These are phyloP conservation scores for Backusella parvicylindrica DNA, from an alignment of 192 early-diverging fungal species.

Conservation along the genomic window DNA sequence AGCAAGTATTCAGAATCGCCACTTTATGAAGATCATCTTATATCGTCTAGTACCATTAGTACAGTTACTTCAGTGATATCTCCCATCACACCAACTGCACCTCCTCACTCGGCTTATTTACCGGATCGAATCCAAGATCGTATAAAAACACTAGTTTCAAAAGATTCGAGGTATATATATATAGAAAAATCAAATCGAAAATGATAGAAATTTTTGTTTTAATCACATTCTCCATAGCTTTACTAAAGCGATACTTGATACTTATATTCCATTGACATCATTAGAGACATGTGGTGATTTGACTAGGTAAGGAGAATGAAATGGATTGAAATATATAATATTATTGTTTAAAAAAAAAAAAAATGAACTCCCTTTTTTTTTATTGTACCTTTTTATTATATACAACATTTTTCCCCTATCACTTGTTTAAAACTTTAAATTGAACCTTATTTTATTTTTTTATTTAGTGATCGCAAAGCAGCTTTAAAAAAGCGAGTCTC, in stretches of 20 bases:
- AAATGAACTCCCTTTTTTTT: not conserved
- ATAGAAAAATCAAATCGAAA: not conserved
- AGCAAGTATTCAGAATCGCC: not conserved
- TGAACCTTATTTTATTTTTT: not conserved
- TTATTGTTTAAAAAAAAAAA: not conserved
- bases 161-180: not conserved
- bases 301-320: not conserved
- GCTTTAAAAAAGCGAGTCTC: conserved; percentile 51
- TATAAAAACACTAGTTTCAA: not conserved
- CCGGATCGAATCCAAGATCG: conserved; percentile 2
- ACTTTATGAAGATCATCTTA: conserved; percentile 6
- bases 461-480: conserved; percentile 28
- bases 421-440: conserved; percentile 3
- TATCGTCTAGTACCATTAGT: conserved; percentile 13
- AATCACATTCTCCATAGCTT: too few relatives aligned
- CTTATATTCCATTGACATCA: conserved; percentile 4
- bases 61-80: conserved; percentile 8
- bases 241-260: conserved; percentile 8
- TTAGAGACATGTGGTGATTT: conserved; percentile 3
- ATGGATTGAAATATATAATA: not conserved
- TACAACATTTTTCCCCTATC: conserved; percentile 1
- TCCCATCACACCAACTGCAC: not conserved
- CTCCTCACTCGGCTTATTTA: conserved; percentile 6
- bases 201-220: too few relatives aligned
- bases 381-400: not conserved